Conservation (phyloP, 2,329 filamentous ascomycete genomes). For the Mycosphaerella arachidis region DNA sequence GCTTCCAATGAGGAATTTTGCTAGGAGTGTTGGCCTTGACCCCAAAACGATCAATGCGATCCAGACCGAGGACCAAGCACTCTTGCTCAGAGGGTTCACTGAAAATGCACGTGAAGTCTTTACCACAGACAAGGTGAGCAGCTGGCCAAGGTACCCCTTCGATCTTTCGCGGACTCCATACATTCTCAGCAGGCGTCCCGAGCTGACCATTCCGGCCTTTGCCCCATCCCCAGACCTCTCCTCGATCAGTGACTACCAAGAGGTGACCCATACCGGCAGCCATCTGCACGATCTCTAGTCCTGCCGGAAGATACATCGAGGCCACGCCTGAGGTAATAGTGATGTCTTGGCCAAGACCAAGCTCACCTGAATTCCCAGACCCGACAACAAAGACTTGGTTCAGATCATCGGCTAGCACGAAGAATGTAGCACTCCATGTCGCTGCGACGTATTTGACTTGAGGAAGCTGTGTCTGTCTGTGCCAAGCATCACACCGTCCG, state of each 20-base stretch:
- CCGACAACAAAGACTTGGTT: conserved; percentile 59
- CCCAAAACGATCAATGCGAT: conserved; percentile 66
- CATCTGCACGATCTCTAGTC: conserved; percentile 57
- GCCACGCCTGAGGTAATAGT: conserved; percentile 18
- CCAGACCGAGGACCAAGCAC: conserved; percentile 64
- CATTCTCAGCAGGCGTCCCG: conserved; percentile 53
- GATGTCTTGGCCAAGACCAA: conserved; percentile 54
- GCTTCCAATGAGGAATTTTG: conserved; percentile 55
- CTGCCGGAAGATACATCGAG: conserved; percentile 38
- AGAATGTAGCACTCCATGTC: conserved; percentile 71
- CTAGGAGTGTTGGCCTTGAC: conserved; percentile 45
- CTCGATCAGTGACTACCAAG: conserved; percentile 67
- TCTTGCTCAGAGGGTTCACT: conserved; percentile 52
- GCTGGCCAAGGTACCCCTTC: conserved; percentile 58
- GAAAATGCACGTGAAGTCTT: conserved; percentile 78
- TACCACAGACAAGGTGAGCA: conserved; percentile 66
- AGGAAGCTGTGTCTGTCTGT: not conserved
- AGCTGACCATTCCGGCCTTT: conserved; percentile 81
- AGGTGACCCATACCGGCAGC: conserved; percentile 74
- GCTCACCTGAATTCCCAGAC: conserved; percentile 63
- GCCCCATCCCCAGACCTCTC: conserved; percentile 83
- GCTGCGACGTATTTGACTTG: conserved; percentile 47
- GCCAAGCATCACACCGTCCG: not conserved
- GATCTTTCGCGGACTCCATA: conserved; percentile 60
- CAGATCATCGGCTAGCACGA: conserved; percentile 50